These are phyloP conservation scores for Gigaspora rosea DNA, from an alignment of 192 early-diverging fungal species.

Conservation along the genomic window DNA sequence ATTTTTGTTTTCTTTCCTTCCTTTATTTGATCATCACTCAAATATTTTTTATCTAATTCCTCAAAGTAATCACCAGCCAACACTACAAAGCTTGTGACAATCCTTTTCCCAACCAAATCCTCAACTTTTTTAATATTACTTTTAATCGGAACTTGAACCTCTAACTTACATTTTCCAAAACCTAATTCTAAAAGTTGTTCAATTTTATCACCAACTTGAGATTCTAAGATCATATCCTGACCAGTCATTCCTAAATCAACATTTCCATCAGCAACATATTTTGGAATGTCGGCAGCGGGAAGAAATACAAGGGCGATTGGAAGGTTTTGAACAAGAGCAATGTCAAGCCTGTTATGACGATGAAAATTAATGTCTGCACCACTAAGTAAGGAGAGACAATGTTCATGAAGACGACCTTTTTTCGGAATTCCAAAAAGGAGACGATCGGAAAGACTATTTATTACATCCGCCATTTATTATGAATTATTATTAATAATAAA, in stretches of 20 bases:
- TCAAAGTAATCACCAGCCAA: conserved; percentile 71
- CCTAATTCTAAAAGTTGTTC: conserved; percentile 73
- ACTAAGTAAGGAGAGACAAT: conserved; percentile 76
- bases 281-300: conserved; percentile 93
- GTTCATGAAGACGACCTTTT: conserved; percentile 95
- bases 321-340: conserved; percentile 92
- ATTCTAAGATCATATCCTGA: conserved; percentile 92
- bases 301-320: conserved; percentile 94
- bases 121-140: conserved; percentile 50
- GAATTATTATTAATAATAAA: not conserved
- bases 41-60: conserved; percentile 65
- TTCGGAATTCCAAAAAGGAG: conserved; percentile 97
- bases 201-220: conserved; percentile 68
- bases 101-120: conserved; percentile 86
- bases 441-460: conserved; percentile 64
- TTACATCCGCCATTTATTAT: conserved; percentile 53
- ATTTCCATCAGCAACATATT: conserved; percentile 93
- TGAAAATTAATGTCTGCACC: conserved; percentile 96
- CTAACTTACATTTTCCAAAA: conserved; percentile 92
- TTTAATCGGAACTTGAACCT: conserved; percentile 84
- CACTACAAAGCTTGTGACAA: conserved; percentile 90
- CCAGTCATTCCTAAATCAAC: conserved; percentile 98
- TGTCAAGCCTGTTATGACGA: conserved; percentile 94
- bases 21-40: conserved; percentile 25
- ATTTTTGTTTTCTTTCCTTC: conserved; percentile 67